A percentile compares a stretch with the other conserved stretches of the same genome.
Conservation (phyloP, 257 asterid species). For the Gentiana macrophylla region DNA sequence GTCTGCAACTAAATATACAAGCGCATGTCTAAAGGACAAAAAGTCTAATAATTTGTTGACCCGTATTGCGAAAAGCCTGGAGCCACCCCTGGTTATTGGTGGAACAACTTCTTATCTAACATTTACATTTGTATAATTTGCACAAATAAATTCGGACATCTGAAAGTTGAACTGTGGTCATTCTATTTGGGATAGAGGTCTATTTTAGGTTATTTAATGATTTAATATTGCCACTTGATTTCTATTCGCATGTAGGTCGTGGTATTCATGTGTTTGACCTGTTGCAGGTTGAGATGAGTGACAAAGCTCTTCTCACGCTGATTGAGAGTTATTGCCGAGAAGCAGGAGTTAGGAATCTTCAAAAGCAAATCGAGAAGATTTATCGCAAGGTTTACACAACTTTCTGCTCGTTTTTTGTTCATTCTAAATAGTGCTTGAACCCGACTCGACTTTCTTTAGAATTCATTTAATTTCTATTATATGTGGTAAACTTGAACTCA, state of each 20-base stretch:
- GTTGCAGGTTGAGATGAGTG: slow-evolving; percentile 81
- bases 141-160: no score
- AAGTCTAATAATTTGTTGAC: no score
- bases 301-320: slow-evolving; percentile 80
- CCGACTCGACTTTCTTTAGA: background rate
- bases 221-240: background rate
- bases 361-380: slow-evolving; percentile 97
- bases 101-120: no score
- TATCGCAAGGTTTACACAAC: slow-evolving; percentile 68
- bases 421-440: no score
- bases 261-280: slow-evolving; percentile 3
- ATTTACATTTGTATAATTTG: no score
- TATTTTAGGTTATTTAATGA: background rate
- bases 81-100: no score
- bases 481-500: no score
- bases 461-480: background rate
- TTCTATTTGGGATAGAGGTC: no score
- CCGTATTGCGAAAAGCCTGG: no score
- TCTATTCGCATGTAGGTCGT: background rate
- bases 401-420: background rate
- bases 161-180: no score
- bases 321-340: slow-evolving; percentile 97
- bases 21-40: no score
- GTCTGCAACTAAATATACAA: no score
- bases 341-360: slow-evolving; percentile 98